Conservation (phyloP, 129 eudicot species). For the Chrysanthemum lavandulifolium region DNA sequence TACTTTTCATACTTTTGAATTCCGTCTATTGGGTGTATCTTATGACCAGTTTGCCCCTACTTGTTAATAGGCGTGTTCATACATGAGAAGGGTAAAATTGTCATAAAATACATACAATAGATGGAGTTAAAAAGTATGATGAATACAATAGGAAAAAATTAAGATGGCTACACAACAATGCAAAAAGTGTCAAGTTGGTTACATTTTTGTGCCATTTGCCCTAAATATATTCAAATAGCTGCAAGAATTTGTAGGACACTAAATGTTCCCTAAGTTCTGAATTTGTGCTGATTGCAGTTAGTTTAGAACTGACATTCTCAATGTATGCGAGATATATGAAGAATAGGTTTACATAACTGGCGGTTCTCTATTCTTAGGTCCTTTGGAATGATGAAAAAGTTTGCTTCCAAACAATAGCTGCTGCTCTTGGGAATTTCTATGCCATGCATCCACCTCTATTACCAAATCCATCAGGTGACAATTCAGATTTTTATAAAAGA, state of each 20-base stretch:
- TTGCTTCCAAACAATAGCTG: conserved; percentile 91
- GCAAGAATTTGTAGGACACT: not conserved
- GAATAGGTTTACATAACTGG: not conserved
- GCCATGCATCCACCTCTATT: conserved; percentile 92
- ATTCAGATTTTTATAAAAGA: conserved; percentile 59
- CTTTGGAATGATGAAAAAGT: conserved; percentile 79
- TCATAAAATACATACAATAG: too few species aligned
- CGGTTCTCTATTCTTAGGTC: conserved; percentile 44
- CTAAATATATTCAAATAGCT: not conserved
- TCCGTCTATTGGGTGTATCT: too few species aligned
- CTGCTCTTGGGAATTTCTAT: conserved; percentile 91
- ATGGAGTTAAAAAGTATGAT: too few species aligned
- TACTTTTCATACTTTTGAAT: too few species aligned
- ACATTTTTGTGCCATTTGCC: too few species aligned
- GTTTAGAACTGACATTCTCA: not conserved
- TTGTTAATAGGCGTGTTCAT: too few species aligned
- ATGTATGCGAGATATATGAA: not conserved
- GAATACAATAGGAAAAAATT: too few species aligned
- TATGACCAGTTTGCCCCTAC: too few species aligned
- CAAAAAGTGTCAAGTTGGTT: too few species aligned
- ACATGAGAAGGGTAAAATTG: too few species aligned
- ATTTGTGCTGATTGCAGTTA: not conserved
- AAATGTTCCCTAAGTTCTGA: not conserved
- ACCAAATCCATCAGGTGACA: conserved; percentile 91
- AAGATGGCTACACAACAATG: too few species aligned